Evolutionary conservation across 192 early-diverging fungal species (phyloP), one percentile per base, ranked within the genome.

Genomic region (Coemansia sp.): DNA sequence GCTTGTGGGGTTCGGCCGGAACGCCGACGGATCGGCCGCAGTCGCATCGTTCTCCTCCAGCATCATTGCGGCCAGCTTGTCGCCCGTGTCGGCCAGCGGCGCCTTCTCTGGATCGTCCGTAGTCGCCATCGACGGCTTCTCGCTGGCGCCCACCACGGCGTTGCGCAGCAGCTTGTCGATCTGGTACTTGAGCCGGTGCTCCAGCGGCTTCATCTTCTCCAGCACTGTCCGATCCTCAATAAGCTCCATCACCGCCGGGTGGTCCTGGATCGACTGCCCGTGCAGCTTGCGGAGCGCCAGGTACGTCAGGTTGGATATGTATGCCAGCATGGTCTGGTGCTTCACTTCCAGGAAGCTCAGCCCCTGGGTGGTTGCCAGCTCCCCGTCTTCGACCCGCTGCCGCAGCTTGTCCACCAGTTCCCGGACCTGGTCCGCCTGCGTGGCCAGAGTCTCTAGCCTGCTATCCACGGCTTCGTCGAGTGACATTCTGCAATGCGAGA

Each of bases 111-210:
- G 58, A 40, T 78, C 49, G 21, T 57, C 56, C 0, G 47, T 73
- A 4, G 60, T 60, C 16, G 19, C 41, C 48, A 61, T 17, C 36
- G n/a, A 13, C 4, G 49, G 33, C 4, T 23, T 8, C 3, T 44
- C 37, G 10, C 41, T 23, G 3, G 44, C 17, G 5, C 35, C 38
- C 14, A 83, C 57, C 6, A 78, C 67, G 4, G 88, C 81, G 11
- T 75, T 64, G 31, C 82, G 77, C 23, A 96, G 79, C 18, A 98
- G 77, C 69, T 96, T 96, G 64, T 96, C 92, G 54, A 96, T 92
- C 75, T 95, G 96, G 75, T 95, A 96, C 68, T 91, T 91, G 38
- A 98, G 79, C 50, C 92, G 87, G 41, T 81, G 82, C 75, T 98
- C 96, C 18, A 98, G 66, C 0, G 96, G 96, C 55, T 86, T 87